These are phyloP conservation scores for Cyberlindnera mycetangii DNA, from an alignment of 805 yeast genomes.

Conservation along the genomic window DNA sequence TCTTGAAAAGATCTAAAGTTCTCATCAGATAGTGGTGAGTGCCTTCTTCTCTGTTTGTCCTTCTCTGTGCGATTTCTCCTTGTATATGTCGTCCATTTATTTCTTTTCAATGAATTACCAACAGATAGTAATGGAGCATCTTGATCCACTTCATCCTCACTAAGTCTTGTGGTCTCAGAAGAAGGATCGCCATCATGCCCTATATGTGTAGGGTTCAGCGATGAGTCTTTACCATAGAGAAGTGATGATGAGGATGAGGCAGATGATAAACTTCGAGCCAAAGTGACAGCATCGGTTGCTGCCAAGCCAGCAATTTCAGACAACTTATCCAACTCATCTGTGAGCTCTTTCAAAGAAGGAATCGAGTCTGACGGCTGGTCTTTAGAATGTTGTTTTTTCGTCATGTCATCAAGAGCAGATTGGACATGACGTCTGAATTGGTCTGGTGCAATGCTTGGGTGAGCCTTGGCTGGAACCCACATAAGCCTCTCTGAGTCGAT, in stretches of 20 bases:
- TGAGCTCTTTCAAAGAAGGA: slow-evolving; percentile 68
- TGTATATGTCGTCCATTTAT: slow-evolving; percentile 50
- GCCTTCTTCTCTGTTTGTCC: slow-evolving; percentile 6
- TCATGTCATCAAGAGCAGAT: slow-evolving; percentile 31
- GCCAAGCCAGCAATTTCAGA: slow-evolving; percentile 76
- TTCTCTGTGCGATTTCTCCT: slow-evolving; percentile 32
- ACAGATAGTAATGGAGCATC: slow-evolving; percentile 24
- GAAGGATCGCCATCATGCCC: not conserved
- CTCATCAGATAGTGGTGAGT: slow-evolving; percentile 19
- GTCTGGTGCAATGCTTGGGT: slow-evolving; percentile 94
- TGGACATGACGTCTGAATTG: slow-evolving; percentile 70
- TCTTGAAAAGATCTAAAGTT: slow-evolving; percentile 3
- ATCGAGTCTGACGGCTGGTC: slow-evolving; percentile 29
- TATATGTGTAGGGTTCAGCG: not conserved
- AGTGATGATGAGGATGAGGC: slow-evolving; percentile 51
- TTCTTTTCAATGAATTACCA: slow-evolving; percentile 38
- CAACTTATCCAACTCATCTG: slow-evolving; percentile 70
- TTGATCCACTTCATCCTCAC: slow-evolving; percentile 24
- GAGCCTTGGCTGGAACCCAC: slow-evolving; percentile 96
- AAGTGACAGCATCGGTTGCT: slow-evolving; percentile 75
- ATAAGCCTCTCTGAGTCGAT: slow-evolving; percentile 44
- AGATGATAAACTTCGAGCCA: slow-evolving; percentile 76
- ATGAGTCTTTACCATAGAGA: slow-evolving; percentile 10
- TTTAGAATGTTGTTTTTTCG: slow-evolving; percentile 14
- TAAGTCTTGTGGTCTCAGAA: not conserved